phyloP scores from a whole-genome alignment of 1,139 yeast species.

The Schizosaccharomyces versatilis region DNA sequence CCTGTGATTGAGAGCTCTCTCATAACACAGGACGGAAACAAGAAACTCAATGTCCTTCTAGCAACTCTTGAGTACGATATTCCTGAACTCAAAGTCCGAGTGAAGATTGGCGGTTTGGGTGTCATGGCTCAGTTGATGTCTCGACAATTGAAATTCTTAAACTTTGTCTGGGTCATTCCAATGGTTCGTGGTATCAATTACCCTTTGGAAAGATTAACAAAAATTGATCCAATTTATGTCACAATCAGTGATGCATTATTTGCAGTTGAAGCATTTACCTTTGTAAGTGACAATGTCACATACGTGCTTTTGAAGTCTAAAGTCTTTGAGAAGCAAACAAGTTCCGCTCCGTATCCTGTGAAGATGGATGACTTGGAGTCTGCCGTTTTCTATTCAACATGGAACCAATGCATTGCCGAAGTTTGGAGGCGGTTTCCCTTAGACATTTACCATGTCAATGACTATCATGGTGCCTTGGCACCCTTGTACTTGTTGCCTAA shows the following conservation, averaged over 20 bases:
- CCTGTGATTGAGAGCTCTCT: not conserved
- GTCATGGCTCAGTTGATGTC: conserved; percentile 11
- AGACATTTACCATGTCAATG: conserved; percentile 11
- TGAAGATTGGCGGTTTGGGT: conserved; percentile 11
- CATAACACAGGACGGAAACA: not conserved
- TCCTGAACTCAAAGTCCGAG: conserved; percentile 8
- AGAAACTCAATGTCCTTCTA: conserved; percentile 7
- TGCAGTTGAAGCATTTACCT: conserved; percentile 6
- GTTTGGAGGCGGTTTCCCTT: conserved; percentile 8
- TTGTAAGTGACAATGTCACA: conserved; percentile 7
- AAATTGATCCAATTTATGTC: conserved; percentile 7
- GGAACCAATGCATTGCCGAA: conserved; percentile 12
- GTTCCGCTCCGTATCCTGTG: conserved; percentile 10
- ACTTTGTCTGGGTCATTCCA: conserved; percentile 11
- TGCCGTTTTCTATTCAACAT: conserved; percentile 11
- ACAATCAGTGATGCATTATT: conserved; percentile 8
- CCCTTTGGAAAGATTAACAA: conserved; percentile 6
- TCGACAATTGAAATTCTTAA: conserved; percentile 7
- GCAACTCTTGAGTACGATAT: conserved; percentile 11
- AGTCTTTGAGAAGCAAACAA: conserved; percentile 8
- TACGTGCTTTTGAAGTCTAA: conserved; percentile 10
- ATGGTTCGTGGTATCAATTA: conserved; percentile 8
- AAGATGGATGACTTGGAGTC: conserved; percentile 11
- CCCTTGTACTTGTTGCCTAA: conserved; percentile 10
- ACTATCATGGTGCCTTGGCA: conserved; percentile 11